Evolutionary conservation across 495 filamentous ascomycete genomes (phyloP).

Genomic region (Rusavskia elegans): DNA sequence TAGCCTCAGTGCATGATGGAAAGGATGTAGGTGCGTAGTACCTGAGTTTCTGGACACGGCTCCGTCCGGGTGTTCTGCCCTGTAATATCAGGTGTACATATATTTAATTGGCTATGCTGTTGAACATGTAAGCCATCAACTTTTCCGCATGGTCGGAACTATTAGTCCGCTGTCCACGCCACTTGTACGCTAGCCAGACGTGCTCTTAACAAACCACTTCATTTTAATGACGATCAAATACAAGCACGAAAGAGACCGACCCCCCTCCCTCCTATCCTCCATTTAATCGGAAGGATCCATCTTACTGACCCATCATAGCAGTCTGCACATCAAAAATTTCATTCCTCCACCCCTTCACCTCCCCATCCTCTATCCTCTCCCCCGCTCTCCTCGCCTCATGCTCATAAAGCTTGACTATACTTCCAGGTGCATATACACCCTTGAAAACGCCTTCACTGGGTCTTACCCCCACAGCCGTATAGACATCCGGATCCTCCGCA

Average conservation of each 20-base stretch:
- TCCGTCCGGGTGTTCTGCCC: no score
- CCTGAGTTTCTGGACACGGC: no score
- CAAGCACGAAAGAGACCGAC: neutral
- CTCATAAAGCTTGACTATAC: constrained; percentile 73
- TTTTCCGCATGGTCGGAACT: no score
- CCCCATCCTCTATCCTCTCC: constrained; percentile 42
- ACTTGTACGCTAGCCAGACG: no score
- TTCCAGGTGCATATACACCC: constrained; percentile 75
- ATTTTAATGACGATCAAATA: neutral
- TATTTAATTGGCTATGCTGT: no score
- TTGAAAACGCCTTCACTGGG: constrained; percentile 57
- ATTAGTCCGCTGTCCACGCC: no score
- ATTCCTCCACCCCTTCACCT: constrained; percentile 55
- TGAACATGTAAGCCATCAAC: no score
- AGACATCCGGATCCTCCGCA: constrained; percentile 54
- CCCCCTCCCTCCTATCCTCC: neutral
- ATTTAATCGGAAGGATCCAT: neutral
- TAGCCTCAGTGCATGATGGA: no score
- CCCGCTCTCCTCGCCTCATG: constrained; percentile 57
- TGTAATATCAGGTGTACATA: no score
- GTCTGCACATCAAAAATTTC: constrained; percentile 58
- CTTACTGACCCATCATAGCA: constrained; percentile 9
- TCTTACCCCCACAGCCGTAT: constrained; percentile 50
- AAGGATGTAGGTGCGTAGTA: no score
- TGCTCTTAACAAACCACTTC: no score